Evolutionary conservation across 352 stramenopile species (phyloP).

Genomic region (Phytophthora palmivora): DNA sequence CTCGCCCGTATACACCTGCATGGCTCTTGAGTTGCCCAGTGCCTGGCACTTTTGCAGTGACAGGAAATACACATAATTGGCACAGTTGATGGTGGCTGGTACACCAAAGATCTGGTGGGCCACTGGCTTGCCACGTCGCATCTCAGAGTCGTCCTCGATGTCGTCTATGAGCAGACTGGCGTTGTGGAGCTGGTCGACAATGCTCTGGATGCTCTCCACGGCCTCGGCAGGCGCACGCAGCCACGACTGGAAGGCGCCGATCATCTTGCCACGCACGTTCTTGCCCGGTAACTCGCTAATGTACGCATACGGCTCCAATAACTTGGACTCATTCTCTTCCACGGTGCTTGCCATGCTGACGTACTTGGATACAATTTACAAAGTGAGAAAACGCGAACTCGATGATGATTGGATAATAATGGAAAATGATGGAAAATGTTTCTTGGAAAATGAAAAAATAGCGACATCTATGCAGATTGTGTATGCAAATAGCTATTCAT

Average conservation of each 20-base stretch:
- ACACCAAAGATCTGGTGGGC: conserved; percentile 97
- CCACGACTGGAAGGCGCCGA: conserved; percentile 91
- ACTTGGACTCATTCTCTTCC: conserved; percentile 52
- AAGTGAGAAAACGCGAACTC: conserved; percentile 2
- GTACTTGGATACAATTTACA: conserved; percentile 9
- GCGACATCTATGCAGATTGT: too few relatives aligned
- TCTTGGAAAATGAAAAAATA: too few relatives aligned
- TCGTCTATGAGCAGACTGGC: conserved; percentile 97
- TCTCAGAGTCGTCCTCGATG: conserved; percentile 98
- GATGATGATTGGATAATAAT: conserved; percentile 8
- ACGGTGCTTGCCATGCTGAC: conserved; percentile 34
- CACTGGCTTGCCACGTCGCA: conserved; percentile 94
- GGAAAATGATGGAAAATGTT: too few relatives aligned
- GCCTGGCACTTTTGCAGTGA: conserved; percentile 93
- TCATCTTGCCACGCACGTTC: conserved; percentile 88
- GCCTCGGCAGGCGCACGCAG: conserved; percentile 66
- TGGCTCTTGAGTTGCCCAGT: conserved; percentile 83
- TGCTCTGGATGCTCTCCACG: conserved; percentile 89
- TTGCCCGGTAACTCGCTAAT: conserved; percentile 89
- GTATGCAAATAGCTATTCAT: too few relatives aligned
- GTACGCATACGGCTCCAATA: conserved; percentile 91
- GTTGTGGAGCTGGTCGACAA: conserved; percentile 97
- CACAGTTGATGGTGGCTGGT: conserved; percentile 96
- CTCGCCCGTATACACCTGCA: conserved; percentile 95
- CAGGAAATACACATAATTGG: conserved; percentile 98